Percentiles rank a stretch among this genome's conserved stretches.
These are phyloP conservation scores for Shiraia bambusicola DNA, from an alignment of 2,329 filamentous ascomycete genomes.

Conservation along the genomic window DNA sequence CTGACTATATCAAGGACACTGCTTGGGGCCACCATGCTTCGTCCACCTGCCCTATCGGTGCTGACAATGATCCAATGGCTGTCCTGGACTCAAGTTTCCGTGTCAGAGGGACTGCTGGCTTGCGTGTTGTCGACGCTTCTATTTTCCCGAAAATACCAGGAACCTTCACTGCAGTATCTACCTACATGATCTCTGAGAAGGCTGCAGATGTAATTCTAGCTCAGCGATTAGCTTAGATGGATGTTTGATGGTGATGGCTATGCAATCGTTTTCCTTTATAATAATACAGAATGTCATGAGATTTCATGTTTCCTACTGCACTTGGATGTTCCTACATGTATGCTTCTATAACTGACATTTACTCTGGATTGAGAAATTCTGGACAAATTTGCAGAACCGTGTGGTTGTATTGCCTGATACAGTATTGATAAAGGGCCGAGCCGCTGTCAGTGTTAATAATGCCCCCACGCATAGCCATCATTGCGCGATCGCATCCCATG, in stretches of 20 bases:
- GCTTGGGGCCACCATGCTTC: constrained; percentile 57
- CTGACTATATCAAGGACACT: constrained; percentile 33
- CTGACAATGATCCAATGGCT: constrained; percentile 50
- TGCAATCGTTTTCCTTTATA: no score
- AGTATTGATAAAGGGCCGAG: no score
- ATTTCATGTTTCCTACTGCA: no score
- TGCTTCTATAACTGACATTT: no score
- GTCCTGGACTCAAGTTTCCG: constrained; percentile 57
- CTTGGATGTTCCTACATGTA: no score
- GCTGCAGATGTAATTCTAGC: constrained; percentile 60
- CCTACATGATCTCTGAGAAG: constrained; percentile 63
- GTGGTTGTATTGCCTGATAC: no score
- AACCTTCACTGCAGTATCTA: constrained; percentile 55
- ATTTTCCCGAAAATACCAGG: constrained; percentile 49
- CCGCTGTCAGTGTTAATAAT: no score
- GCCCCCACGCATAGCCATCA: no score
- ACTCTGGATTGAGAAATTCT: no score
- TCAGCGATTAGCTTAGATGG: constrained; percentile 5
- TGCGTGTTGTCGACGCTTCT: constrained; percentile 51
- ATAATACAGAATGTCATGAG: no score
- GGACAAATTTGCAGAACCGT: no score
- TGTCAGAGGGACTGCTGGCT: constrained; percentile 54
- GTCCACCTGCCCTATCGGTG: constrained; percentile 61
- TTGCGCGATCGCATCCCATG: no score
- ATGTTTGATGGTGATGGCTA: neutral